phyloP scores from a whole-genome alignment of 305 asterid genomes.

The Rubia tinctorum region DNA sequence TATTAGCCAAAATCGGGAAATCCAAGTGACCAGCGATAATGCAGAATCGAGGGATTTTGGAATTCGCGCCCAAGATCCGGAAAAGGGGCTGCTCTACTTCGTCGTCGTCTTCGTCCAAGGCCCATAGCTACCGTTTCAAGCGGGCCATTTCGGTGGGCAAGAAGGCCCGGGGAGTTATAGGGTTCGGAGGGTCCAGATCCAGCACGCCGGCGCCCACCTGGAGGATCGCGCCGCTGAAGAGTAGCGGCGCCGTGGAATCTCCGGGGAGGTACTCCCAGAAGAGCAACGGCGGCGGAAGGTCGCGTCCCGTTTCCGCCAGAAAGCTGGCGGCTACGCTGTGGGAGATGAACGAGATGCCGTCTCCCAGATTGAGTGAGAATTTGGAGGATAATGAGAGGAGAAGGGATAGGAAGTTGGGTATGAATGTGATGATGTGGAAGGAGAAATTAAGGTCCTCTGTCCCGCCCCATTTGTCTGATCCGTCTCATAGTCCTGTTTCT shows the following conservation, averaged over 20 bases:
- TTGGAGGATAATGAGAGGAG: constrained; percentile 30
- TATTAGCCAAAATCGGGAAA: neutral
- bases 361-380: constrained; percentile 53
- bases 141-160: constrained; percentile 75
- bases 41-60: constrained; percentile 41
- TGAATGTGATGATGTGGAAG: constrained; percentile 27
- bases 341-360: constrained; percentile 88
- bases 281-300: constrained; percentile 41
- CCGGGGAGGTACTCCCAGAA: constrained; percentile 51
- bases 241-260: constrained; percentile 40
- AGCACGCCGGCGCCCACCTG: constrained; percentile 87
- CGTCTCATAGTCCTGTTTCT: constrained; percentile 79
- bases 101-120: constrained; percentile 78
- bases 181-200: constrained; percentile 75
- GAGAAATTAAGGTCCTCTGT: constrained; percentile 51
- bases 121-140: constrained; percentile 58
- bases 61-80: constrained; percentile 68
- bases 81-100: constrained; percentile 89
- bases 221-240: constrained; percentile 59
- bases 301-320: constrained; percentile 84
- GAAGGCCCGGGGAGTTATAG: constrained; percentile 58
- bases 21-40: constrained; percentile 40
- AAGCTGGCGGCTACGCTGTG: constrained; percentile 86
- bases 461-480: constrained; percentile 88
- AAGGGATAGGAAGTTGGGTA: constrained; percentile 32